Evolutionary conservation across 257 asterid species (phyloP), one percentile per base, ranked within the genome.

Genomic region (Cinchona pubescens): DNA sequence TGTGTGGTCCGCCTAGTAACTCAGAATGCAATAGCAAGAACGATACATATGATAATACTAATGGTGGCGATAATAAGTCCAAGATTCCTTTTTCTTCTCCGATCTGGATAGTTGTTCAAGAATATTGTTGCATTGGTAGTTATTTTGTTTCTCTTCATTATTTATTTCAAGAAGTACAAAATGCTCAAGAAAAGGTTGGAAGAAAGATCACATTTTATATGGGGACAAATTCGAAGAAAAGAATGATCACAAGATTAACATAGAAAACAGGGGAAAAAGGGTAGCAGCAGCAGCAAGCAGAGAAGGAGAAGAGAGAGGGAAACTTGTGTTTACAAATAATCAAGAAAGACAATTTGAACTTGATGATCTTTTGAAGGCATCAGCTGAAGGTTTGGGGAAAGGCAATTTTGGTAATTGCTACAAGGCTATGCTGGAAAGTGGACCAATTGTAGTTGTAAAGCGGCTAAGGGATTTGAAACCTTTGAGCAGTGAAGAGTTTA

Each of bases 361-460:
- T 0, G 97, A 88, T 27, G 93, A 92, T 76, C 83, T 92, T 60
- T 69, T 92, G 55, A 86, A 82, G 70, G 93, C 97, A 4, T 89
- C 96, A 3, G 96, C 97, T 0, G 96, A 90, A 72, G 96, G 96
- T 23, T 78, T 92, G 32, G 96, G 96, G 0, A 81, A 80, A 45
- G 97, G 96, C 5, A 90, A 83, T 66, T 90, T 92, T 67, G 97
- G 96, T 8, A 89, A 86, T 68, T 92, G 95, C 74, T 92, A 92
- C 34, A 92, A 83, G 83, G 90, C 95, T 16, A 53, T 83, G 86
- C 69, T 89, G 58, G 96, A 81, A 23, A 55, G 66, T 9, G 93
- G 93, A 46, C 78, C 63, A 12, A 88, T 65, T 12, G 87, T 92
- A 46, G 97, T 90, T 9, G 97, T 92, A 67, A 90, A 92, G 67